Conservation (phyloP, 345 rosid species). For the Luvunga scandens region DNA sequence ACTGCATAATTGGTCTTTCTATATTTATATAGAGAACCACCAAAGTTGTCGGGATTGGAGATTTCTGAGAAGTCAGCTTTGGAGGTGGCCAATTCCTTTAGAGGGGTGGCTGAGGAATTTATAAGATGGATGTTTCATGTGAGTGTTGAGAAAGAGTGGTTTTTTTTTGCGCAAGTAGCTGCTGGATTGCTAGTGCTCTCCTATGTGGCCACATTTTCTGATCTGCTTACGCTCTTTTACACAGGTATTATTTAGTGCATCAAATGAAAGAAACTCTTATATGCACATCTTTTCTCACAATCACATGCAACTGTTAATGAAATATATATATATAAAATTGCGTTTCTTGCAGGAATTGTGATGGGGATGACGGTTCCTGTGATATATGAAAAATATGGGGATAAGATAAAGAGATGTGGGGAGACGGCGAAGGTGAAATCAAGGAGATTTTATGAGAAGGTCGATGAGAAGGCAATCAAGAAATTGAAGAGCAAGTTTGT, state of each 20-base stretch:
- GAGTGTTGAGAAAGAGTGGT: slow-evolving; percentile 37
- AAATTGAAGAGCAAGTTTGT: slow-evolving; percentile 23
- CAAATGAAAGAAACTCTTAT: too few species aligned
- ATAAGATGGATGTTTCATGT: slow-evolving; percentile 41
- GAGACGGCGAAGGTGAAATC: slow-evolving; percentile 18
- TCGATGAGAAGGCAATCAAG: slow-evolving; percentile 27
- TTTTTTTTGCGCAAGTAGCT: slow-evolving; percentile 24
- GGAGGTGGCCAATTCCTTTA: slow-evolving; percentile 27
- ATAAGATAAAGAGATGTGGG: slow-evolving; percentile 20
- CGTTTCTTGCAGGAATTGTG: slow-evolving; percentile 20
- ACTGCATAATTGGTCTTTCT: too few species aligned
- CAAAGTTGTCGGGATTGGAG: slow-evolving; percentile 34
- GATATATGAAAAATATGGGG: slow-evolving; percentile 29
- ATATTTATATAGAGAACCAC: slow-evolving; percentile 22
- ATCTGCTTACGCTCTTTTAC: slow-evolving; percentile 29
- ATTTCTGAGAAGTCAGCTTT: slow-evolving; percentile 30
- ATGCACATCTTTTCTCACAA: too few species aligned
- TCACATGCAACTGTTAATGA: too few species aligned
- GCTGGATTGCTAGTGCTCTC: slow-evolving; percentile 34
- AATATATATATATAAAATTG: too few species aligned
- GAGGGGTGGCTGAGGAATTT: slow-evolving; percentile 23
- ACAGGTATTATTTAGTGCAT: slow-evolving; percentile 18
- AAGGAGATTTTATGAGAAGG: slow-evolving; percentile 17
- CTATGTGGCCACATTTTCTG: slow-evolving; percentile 26
- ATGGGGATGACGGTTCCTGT: slow-evolving; percentile 36